Evolutionary conservation across 1,139 yeast genomes (phyloP).

Genomic region (Meyerozyma carpophila): DNA sequence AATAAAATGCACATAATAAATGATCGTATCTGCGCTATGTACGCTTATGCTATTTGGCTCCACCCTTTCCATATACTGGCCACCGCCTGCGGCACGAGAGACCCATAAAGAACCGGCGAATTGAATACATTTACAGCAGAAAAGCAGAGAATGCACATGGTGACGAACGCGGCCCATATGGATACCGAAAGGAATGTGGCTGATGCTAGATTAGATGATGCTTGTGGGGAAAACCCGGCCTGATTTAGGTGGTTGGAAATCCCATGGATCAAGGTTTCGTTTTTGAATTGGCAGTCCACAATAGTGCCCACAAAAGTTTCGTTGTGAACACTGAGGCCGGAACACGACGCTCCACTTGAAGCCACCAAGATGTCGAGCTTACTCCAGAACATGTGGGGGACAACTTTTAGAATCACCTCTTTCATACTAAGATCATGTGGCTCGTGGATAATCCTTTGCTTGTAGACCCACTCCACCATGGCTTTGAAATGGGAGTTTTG

Average conservation of each 20-base stretch:
- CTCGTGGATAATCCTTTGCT: no score
- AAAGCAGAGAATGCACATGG: neutral
- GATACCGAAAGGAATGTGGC: neutral
- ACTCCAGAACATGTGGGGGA: neutral
- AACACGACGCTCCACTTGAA: neutral
- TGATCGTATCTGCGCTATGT: neutral
- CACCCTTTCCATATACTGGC: neutral
- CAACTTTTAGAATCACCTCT: neutral
- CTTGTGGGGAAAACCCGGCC: neutral
- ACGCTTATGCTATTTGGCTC: neutral
- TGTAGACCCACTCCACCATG: neutral
- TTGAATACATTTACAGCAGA: neutral
- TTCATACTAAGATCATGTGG: no score
- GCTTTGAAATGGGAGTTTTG: neutral
- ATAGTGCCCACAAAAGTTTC: neutral
- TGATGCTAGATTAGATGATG: neutral
- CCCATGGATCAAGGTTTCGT: neutral
- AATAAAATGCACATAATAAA: constrained; percentile 5
- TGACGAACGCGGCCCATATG: neutral
- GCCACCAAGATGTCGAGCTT: neutral
- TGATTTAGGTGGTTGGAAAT: neutral
- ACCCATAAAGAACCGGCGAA: neutral
- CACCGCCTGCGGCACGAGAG: neutral
- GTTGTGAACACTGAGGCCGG: neutral
- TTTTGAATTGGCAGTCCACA: neutral